Percentiles rank a stretch among this genome's conserved stretches.
Evolutionary conservation across 2,329 filamentous ascomycete genomes (phyloP).

Genomic region (Ascochyta koolunga): DNA sequence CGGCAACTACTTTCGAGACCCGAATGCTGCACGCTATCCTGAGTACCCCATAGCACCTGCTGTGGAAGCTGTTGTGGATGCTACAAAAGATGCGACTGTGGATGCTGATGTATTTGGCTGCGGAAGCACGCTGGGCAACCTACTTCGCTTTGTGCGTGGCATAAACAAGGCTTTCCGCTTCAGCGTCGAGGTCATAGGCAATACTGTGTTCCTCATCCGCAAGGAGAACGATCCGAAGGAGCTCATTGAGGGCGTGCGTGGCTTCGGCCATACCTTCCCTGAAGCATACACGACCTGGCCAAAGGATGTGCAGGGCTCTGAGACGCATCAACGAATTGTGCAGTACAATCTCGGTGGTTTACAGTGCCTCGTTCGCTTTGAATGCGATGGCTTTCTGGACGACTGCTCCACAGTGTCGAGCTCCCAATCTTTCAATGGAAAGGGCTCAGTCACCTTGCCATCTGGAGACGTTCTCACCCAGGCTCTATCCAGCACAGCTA

Average conservation of each 20-base stretch:
- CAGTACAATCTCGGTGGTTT: constrained; percentile 62
- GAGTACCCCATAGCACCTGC: constrained; percentile 59
- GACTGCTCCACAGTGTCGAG: background rate
- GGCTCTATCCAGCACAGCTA: constrained; percentile 15
- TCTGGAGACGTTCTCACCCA: constrained; percentile 17
- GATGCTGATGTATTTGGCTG: constrained; percentile 65
- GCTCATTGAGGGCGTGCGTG: constrained; percentile 60
- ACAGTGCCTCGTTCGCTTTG: constrained; percentile 59
- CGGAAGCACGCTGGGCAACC: constrained; percentile 65
- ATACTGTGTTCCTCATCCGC: constrained; percentile 68
- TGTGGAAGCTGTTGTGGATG: constrained; percentile 51
- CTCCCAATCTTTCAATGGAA: constrained; percentile 20
- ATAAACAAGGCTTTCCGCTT: constrained; percentile 62
- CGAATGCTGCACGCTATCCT: constrained; percentile 59
- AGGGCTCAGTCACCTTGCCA: background rate
- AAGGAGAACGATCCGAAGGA: constrained; percentile 66
- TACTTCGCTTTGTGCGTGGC: constrained; percentile 62
- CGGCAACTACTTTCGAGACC: constrained; percentile 60
- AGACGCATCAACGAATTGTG: constrained; percentile 62
- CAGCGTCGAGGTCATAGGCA: constrained; percentile 61
- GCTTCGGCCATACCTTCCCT: constrained; percentile 71
- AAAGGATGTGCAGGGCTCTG: too few relatives aligned
- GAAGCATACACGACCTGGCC: constrained; percentile 62
- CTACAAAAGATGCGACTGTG: background rate
- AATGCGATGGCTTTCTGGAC: constrained; percentile 61